Base-by-base conservation (phyloP, 805 yeast species). In the Deakozyma indianensis region DNA sequence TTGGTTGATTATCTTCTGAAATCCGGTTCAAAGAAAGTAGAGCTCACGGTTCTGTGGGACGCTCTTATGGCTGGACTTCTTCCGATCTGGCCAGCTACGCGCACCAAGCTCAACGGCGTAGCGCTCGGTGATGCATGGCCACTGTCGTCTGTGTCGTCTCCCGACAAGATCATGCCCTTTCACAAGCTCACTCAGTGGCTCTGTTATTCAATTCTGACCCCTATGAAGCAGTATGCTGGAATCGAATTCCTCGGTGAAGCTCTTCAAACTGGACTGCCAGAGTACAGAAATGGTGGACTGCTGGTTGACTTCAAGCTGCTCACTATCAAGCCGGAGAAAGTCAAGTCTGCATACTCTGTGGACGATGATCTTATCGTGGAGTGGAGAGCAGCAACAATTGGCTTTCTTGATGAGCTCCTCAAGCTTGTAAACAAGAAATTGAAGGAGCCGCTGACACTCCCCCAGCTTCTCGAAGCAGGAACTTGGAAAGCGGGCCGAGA, bases 131-230 rank as follows among this genome's bases (percentile, higher is more conserved):
- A 78, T 58, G 77, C 80, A 4, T 78, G 83, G 83, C 60, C 60
- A 5, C 52, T 56, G 27, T 38, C 62, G 2, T 14, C 38, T 14
- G 16, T 32, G 20, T 51, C 57, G 4, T 47, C 56, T 51, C 56
- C 57, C 11, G 60, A 63, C 16, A 61, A 62, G 41, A 69, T 77
- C 42, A 75, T 75, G 16, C 77, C 83, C 2, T 78, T 78, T 59
- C 83, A 78, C 53, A 78, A 78, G 48, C 63, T 78, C 32, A 75
- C 81, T 0, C 84, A 78, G 57, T 78, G 83, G 83, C 62, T 78
- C 7, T 71, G 80, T 20, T 78, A 78, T 55, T 78, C 83, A 1
- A 57, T 78, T 43, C 55, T 78, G 18, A 67, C 69, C 14, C 83
- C 82, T 4, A 60, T 78, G 41, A 65, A 63, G 43, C 58, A 62